Evolutionary conservation across 495 filamentous ascomycete genomes (phyloP).

Genomic region (Thermothielavioides terrestris): DNA sequence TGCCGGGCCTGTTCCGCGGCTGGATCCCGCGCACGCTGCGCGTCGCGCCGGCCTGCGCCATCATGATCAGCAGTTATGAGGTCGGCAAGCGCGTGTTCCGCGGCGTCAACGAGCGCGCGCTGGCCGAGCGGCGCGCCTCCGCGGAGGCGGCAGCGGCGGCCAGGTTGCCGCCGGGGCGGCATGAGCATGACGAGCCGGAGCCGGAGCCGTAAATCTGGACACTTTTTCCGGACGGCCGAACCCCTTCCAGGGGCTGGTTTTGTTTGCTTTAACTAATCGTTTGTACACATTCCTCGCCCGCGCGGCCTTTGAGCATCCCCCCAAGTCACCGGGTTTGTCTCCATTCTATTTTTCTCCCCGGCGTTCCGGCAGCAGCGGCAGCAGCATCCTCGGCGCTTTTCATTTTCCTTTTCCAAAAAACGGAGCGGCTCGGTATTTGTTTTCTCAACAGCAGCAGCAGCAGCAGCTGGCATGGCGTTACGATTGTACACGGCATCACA

Average conservation of each 20-base stretch:
- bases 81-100: constrained; percentile 83
- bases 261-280: too few species aligned
- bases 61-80: constrained; percentile 98
- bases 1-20: constrained; percentile 74
- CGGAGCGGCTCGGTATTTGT: neutral
- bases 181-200: neutral
- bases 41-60: constrained; percentile 94
- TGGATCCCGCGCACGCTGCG: constrained; percentile 89
- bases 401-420: neutral
- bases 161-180: too few species aligned
- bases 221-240: neutral
- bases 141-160: too few species aligned
- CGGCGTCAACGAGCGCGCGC: constrained; percentile 61
- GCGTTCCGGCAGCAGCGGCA: neutral
- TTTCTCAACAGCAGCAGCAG: too few species aligned
- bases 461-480: neutral
- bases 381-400: constrained; percentile 21
- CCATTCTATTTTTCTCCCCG: neutral
- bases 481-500: neutral
- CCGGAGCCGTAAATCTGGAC: neutral
- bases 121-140: too few species aligned
- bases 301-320: too few species aligned
- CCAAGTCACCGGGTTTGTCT: neutral
- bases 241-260: neutral
- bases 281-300: too few species aligned